phyloP scores from a whole-genome alignment of 2,329 filamentous ascomycete species.

The Beauveria medogensis region DNA sequence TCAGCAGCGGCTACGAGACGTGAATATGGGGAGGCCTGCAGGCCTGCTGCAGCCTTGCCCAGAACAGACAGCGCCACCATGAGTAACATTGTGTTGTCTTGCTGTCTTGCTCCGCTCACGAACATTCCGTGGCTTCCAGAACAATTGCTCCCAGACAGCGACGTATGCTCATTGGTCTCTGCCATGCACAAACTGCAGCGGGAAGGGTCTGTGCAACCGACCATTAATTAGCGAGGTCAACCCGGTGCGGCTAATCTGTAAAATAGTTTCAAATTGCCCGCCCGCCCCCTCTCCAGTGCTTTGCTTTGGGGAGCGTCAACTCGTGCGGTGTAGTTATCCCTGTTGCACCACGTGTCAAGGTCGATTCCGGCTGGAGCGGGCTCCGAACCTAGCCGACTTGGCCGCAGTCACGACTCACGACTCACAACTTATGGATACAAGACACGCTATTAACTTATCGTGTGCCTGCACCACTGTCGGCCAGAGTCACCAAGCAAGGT shows the following conservation, averaged over 20 bases:
- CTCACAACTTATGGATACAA: neutral
- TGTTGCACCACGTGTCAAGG: constrained; percentile 10
- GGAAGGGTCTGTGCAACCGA: neutral
- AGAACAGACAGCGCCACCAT: no score
- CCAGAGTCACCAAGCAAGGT: neutral
- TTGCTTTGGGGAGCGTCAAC: neutral
- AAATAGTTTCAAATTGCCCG: no score
- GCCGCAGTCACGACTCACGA: neutral
- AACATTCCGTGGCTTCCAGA: constrained; percentile 2
- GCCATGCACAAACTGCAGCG: neutral
- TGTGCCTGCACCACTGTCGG: neutral
- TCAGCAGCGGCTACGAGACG: neutral
- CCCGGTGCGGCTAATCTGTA: no score
- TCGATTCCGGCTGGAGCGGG: constrained; percentile 4
- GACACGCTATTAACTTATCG: neutral
- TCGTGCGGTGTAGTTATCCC: neutral
- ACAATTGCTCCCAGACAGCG: neutral
- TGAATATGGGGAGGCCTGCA: neutral
- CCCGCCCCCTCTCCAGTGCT: no score
- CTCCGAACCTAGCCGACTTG: neutral
- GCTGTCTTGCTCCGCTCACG: neutral
- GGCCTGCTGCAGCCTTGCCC: neutral
- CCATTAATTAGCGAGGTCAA: no score
- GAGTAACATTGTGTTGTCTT: neutral
- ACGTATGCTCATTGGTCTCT: neutral